Base-by-base conservation (phyloP, 2,329 filamentous ascomycete species). In the Colletotrichum spinosum region DNA sequence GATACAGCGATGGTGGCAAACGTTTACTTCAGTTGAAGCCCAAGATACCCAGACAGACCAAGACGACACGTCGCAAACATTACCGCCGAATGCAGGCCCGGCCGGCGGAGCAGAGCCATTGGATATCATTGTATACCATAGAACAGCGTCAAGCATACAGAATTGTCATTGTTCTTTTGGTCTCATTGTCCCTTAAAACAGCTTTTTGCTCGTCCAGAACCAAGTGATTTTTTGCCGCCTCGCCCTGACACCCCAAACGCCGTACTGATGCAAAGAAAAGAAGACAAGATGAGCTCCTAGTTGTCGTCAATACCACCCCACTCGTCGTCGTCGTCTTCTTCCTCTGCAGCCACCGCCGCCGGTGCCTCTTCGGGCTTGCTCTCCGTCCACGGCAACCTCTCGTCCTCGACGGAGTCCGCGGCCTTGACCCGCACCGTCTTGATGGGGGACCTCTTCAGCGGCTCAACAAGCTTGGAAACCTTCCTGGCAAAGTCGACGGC, bases 401-500 rank as follows among this genome's bases (percentile, higher is more conserved):
- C 90, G 75, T 98, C 95, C 2, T 83, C 84, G 65, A 97, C 78
- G 33, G 88, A 86, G 71, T 95, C 92, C 67, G 83, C 84, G 1
- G 90, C 91, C 72, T 91, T 87, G 68, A 81, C 82, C 72, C 92
- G 87, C 56, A 97, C 88, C 33, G 88, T 85, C 79, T 94, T 96
- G 60, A 89, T 89, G 46, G 86, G 85, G 45, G 86, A 88, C 61
- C 82, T 78, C 70, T 81, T 81, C 72, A 93, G 76, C 52, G 74
- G 81, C 75, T 86, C 82, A 38, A 92, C 80, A 39, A 90, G 80
- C 67, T 77, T 76, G 34, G 88, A 80, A 56, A 92, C 68, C 38
- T 73, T 75, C 60, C 83, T 79, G 33, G 90, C 71, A 44, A 91
- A 87, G 45, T 79, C 78, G 51, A 76, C 77, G 17, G 77, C 79